phyloP scores from a whole-genome alignment of 2,329 filamentous ascomycete species.

The Aspergillus jensenii region DNA sequence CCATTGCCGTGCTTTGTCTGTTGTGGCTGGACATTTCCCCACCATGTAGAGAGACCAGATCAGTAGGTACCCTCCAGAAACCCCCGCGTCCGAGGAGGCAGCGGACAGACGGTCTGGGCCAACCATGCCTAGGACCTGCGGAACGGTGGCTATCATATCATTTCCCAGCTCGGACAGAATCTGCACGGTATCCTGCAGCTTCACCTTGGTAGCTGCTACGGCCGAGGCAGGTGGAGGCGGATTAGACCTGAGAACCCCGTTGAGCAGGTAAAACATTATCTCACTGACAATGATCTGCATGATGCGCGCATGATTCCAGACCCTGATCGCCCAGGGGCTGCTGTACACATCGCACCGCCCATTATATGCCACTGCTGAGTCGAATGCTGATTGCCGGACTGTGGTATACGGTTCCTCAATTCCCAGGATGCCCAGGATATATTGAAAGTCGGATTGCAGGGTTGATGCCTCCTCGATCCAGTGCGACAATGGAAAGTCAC shows the following conservation, averaged over 20 bases:
- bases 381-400: neutral
- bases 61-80: constrained; percentile 18
- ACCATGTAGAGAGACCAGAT: constrained; percentile 19
- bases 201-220: neutral
- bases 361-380: constrained; percentile 11
- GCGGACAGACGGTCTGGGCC: neutral
- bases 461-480: constrained; percentile 15
- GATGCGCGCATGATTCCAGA: constrained; percentile 24
- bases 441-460: constrained; percentile 12
- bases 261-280: constrained; percentile 16
- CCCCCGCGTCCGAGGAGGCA: constrained; percentile 1
- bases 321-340: constrained; percentile 17
- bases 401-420: constrained; percentile 17
- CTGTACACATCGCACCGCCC: constrained; percentile 18
- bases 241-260: constrained; percentile 7
- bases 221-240: neutral
- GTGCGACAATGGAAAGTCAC: constrained; percentile 1
- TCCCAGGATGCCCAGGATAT: neutral
- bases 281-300: constrained; percentile 21
- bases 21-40: constrained; percentile 9
- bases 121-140: constrained; percentile 20
- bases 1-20: constrained; percentile 13
- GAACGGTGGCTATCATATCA: constrained; percentile 23
- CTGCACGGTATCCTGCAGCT: constrained; percentile 12
- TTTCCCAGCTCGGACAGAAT: constrained; percentile 12